Base-by-base conservation (phyloP, 495 filamentous ascomycete species). In the Bacidia gigantensis region DNA sequence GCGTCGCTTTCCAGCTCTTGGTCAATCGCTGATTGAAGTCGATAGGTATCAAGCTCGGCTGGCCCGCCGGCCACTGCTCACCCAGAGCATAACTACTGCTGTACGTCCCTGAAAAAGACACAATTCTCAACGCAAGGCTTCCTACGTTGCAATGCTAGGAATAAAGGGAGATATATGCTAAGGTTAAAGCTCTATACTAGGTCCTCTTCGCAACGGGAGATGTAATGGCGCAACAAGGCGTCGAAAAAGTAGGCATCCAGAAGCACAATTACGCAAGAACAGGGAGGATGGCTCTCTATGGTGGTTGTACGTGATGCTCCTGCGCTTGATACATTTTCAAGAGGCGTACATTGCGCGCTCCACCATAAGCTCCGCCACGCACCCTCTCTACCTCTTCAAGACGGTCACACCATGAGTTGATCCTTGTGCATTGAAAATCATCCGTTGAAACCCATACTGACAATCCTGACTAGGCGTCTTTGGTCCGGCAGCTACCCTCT, bases 161-260 rank as follows among this genome's bases (percentile, higher is more conserved):
- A 17, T 44, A 17, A n/a, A 44, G 5, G 17, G 14, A 44, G 41
- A n/a, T 9, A n/a, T 17, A n/a, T 22, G 9, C 20, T 22, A 44
- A 44, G 9, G 9, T 9, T 9, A 9, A 7, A 17, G 7, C 17
- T 18, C 7, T 44, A 18, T 17, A 17, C 7, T 40, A 84, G 81
- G 66, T 95, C 46, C 79, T 98, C 51, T 98, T 97, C 65, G 89
- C 83, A 35, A 81, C 87, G 17, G 92, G 92, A 55, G 92, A 98
- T 67, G 72, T 83, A 49, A 77, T 95, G 50, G 87, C 92, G n/a
- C 92, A 98, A 61, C 92, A 98, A 67, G 73, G 70, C n/a, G 85
- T 98, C 49, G 92, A 97, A 68, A 80, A 78, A 62, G 77, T 72
- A 58, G 89, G 89, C 29, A 54, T 84, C 24, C 68, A 82, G 44